Evolutionary conservation across 148 eudicot species (phyloP), one percentile per base, ranked within the genome.

Genomic region (Rhododendron ovatum): DNA sequence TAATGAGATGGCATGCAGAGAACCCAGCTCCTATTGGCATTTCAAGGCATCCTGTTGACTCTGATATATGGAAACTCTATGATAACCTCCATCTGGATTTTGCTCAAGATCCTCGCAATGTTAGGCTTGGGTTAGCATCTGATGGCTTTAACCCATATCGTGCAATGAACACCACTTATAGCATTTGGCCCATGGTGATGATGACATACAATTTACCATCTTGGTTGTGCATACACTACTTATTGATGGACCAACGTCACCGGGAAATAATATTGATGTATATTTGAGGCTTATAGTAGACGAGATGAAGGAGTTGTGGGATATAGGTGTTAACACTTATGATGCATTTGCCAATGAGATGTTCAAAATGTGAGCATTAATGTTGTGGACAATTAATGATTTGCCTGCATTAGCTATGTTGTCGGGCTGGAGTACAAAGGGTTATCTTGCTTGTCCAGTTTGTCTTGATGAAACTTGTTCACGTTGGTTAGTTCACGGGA

Each of bases 311-410:
- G 13, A 43, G 13, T 57, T 87, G 5, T 87, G 79, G 83, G 8
- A 30, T 18, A 41, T n/a, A 30, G 80, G 79, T 26, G 84, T 84
- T 6, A 13, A 35, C 5, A 73, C 57, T 13, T 83, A 73, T 47
- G 86, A 84, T 71, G 84, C 65, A 41, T 3, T 30, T 1, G 67
- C 17, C 3, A 73, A 33, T 24, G 65, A 63, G 55, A 39, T 76
- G 30, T 87, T 87, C 47, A 78, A 3, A 1, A 41, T 83, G 63
- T 17, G 5, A 1, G 88, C 48, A 18, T 18, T 28, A 26, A 33
- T 83, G 0, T 24, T 83, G 41, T 87, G 87, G 85, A 87, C 78
- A 51, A 83, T 85, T 5, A 83, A 82, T 84, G 87, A 89, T 78
- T 87, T 87, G 17, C 83, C 74, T 22, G 85, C 80, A 3, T 82